Evolutionary conservation across 140 eudicot genomes (phyloP).

Genomic region (Flaveria floridana): DNA sequence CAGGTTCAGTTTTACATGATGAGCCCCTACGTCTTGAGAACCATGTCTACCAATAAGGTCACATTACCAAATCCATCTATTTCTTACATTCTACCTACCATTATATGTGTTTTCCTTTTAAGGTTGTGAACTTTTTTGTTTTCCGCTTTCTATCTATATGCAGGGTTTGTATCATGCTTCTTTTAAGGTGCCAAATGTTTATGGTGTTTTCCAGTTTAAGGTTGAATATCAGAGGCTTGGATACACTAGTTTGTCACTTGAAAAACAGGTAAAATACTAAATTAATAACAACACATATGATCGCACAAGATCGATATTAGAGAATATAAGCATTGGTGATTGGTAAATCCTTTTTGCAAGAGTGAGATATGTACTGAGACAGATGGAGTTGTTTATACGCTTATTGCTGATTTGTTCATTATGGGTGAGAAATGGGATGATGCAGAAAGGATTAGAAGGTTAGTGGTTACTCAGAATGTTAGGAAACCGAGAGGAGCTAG

Average conservation of each 20-base stretch:
- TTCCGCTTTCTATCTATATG: constrained; percentile 8
- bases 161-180: constrained; percentile 77
- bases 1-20: constrained; percentile 96
- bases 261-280: constrained; percentile 61
- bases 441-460: constrained; percentile 49
- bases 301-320: neutral
- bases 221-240: constrained; percentile 98
- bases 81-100: neutral
- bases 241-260: constrained; percentile 81
- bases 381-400: constrained; percentile 58
- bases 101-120: neutral
- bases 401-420: constrained; percentile 54
- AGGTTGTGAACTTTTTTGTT: neutral
- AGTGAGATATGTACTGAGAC: constrained; percentile 38
- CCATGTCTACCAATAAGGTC: constrained; percentile 76
- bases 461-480: constrained; percentile 47
- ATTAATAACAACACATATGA: neutral
- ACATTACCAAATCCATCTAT: neutral
- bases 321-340: too few species aligned
- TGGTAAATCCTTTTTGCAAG: too few species aligned
- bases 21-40: constrained; percentile 93
- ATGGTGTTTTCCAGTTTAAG: constrained; percentile 97
- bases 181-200: constrained; percentile 94
- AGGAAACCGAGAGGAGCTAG: constrained; percentile 57
- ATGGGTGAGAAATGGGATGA: constrained; percentile 59